Conservation (phyloP, 352 stramenopile species). For the Phytopythium mirpurense region DNA sequence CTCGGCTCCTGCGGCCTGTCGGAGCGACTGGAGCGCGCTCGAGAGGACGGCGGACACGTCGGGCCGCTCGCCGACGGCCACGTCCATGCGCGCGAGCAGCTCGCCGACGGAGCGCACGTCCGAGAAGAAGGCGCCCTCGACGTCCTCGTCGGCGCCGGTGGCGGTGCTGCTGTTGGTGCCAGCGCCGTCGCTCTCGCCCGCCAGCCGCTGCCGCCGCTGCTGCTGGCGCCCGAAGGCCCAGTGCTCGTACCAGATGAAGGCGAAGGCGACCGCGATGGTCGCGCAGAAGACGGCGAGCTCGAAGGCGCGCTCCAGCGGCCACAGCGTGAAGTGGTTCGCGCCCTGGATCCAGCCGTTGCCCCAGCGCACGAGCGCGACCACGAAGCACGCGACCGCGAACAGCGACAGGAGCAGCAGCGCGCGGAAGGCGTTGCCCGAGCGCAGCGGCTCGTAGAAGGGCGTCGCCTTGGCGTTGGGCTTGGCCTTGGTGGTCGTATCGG, state of each 20-base stretch:
- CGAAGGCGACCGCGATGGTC: conserved; percentile 40
- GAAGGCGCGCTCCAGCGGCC: conserved; percentile 48
- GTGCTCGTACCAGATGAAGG: conserved; percentile 47
- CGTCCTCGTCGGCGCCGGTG: conserved; percentile 3
- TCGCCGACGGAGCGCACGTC: conserved; percentile 40
- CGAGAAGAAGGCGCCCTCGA: conserved; percentile 11
- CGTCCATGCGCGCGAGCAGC: conserved; percentile 26
- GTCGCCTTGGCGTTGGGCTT: conserved; percentile 14
- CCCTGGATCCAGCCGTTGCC: conserved; percentile 48
- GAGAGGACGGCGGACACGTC: conserved; percentile 28
- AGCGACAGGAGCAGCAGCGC: conserved; percentile 33
- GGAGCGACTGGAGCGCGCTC: conserved; percentile 20
- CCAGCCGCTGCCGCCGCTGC: conserved; percentile 7
- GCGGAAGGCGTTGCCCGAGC: conserved; percentile 28
- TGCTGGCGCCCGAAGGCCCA: conserved; percentile 11
- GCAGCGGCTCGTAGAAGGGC: conserved; percentile 53
- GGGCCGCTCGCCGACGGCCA: conserved; percentile 24
- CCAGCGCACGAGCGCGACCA: conserved; percentile 28
- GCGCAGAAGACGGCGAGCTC: conserved; percentile 38
- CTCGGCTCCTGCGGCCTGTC: conserved; percentile 6
- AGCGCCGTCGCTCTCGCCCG: conserved; percentile 9
- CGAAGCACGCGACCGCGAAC: conserved; percentile 28
- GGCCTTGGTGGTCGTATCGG: conserved; percentile 6
- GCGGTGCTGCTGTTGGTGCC: conserved; percentile 3
- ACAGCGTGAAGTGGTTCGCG: conserved; percentile 37